Evolutionary conservation across 139 green algal genomes (phyloP).

Genomic region (Gonium pectorale): DNA sequence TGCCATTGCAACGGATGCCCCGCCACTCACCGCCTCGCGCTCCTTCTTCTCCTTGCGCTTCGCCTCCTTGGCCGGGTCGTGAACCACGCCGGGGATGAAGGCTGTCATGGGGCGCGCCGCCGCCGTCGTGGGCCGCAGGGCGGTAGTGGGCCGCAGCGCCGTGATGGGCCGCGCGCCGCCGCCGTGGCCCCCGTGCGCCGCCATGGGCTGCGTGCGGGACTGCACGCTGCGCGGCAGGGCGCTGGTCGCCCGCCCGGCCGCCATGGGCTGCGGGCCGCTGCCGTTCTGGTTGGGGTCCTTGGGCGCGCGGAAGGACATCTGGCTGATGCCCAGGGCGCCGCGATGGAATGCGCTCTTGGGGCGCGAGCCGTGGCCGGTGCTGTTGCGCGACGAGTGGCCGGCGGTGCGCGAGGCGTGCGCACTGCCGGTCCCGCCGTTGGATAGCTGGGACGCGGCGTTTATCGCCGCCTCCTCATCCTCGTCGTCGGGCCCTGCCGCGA

Average conservation of each 20-base stretch:
- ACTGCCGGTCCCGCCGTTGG: not conserved
- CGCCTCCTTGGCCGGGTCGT: slow-evolving; percentile 1
- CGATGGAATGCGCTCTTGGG: not conserved
- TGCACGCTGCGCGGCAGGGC: slow-evolving; percentile 15
- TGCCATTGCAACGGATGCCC: no score
- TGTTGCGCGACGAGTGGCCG: no score
- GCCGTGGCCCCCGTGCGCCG: not conserved
- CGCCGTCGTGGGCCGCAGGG: not conserved
- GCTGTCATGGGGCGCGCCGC: slow-evolving; percentile 26
- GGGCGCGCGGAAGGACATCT: not conserved
- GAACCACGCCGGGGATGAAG: not conserved
- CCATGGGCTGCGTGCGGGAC: not conserved
- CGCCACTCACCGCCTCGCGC: slow-evolving; percentile 19
- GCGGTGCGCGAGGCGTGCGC: not conserved
- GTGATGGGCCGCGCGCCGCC: not conserved
- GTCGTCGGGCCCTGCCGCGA: not conserved
- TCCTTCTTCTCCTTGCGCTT: slow-evolving; percentile 43
- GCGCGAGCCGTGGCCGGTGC: not conserved
- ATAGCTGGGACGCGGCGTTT: not conserved
- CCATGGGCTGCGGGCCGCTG: not conserved
- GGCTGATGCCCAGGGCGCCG: not conserved
- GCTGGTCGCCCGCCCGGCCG: not conserved
- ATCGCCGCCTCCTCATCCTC: slow-evolving; percentile 8
- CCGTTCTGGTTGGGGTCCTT: not conserved
- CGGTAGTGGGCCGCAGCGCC: slow-evolving; percentile 5